Conservation (phyloP, 176 grass and related monocot species). For the Hyparrhenia diplandra region DNA sequence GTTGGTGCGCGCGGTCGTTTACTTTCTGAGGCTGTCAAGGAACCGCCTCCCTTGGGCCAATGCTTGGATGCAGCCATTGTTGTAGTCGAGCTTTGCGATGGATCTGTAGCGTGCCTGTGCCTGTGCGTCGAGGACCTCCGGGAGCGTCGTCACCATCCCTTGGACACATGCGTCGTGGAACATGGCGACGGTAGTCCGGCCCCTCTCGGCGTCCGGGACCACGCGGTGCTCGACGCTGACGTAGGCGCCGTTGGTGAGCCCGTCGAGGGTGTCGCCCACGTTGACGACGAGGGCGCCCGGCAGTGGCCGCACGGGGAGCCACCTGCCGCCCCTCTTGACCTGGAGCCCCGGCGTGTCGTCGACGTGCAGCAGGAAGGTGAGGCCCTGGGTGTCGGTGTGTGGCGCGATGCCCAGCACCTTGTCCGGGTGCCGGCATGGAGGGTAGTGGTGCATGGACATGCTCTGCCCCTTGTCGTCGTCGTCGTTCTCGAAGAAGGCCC, state of each 20-base stretch:
- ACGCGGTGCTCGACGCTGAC: background rate
- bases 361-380: background rate
- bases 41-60: too few relatives aligned
- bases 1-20: too few relatives aligned
- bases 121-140: too few relatives aligned
- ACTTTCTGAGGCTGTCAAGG: too few relatives aligned
- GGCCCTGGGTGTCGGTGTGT: background rate
- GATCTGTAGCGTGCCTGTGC: too few relatives aligned
- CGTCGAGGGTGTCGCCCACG: background rate
- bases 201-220: too few relatives aligned
- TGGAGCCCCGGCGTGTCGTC: constrained; percentile 13
- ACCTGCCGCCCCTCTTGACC: background rate
- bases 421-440: background rate
- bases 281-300: constrained; percentile 1
- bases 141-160: too few relatives aligned
- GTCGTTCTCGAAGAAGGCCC: background rate
- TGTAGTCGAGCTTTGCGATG: too few relatives aligned
- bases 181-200: too few relatives aligned
- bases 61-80: too few relatives aligned
- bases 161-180: too few relatives aligned
- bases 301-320: constrained; percentile 3
- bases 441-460: background rate
- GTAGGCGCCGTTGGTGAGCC: background rate
- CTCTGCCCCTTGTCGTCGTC: background rate
- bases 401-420: background rate